Evolutionary conservation across 345 rosid species (phyloP), one percentile per base, ranked within the genome.

Genomic region (Noccaea caerulescens): DNA sequence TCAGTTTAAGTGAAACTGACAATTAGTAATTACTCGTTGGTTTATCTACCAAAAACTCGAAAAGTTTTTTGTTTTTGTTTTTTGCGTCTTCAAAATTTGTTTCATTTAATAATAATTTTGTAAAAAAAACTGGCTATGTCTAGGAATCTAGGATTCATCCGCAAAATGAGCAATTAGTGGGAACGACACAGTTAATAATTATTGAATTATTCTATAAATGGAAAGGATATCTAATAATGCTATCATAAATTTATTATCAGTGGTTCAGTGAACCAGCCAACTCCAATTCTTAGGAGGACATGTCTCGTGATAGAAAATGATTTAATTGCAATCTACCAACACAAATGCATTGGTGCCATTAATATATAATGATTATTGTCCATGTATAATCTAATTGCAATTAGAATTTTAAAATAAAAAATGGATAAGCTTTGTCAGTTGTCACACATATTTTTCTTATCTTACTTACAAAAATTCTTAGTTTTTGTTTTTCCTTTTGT

Each of bases 251-350:
- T 71, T 6, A n/a, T n/a, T 18, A 38, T 10, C 23, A n/a, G 30
- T 73, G 59, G 66, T 73, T 66, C 77, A 66, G 30, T 66, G 72
- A 9, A 73, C 60, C 60, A 58, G 32, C 45, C 66, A 39, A 38
- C 44, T 56, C 72, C 12, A 73, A 57, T 47, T 27, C 59, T 45
- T 46, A 64, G 14, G 69, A 42, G 45, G 56, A 72, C 20, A 73
- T 65, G 66, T 65, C 38, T 49, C 51, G 36, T 73, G 65, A 54
- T 55, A 62, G 14, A 63, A 47, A 20, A 10, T 14, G 6, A 5
- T 60, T 33, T 18, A 7, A 38, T 30, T 12, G 12, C 33, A 37
- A 27, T 27, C 8, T 33, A 73, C 53, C 66, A 73, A 73, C 72
- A 47, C 57, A 53, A 32, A 20, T 73, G 53, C 72, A 66, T 66